These are phyloP conservation scores for Ceratocystis smalleyi DNA, from an alignment of 2,329 filamentous ascomycete genomes.

Conservation along the genomic window DNA sequence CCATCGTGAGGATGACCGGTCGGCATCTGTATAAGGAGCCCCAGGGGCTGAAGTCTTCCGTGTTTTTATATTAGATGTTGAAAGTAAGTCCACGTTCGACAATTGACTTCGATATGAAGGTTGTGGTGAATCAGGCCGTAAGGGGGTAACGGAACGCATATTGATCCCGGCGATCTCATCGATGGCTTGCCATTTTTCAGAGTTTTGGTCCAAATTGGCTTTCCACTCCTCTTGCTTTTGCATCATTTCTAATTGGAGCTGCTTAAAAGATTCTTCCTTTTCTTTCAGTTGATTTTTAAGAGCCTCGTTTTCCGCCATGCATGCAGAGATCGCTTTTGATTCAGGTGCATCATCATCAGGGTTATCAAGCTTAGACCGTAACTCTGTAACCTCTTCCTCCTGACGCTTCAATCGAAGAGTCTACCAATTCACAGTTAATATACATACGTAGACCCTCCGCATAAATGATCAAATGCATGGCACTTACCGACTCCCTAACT, in stretches of 20 bases:
- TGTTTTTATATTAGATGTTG: background rate
- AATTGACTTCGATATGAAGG: constrained; percentile 2
- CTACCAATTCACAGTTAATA: background rate
- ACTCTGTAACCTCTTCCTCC: constrained; percentile 70
- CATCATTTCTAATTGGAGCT: constrained; percentile 8
- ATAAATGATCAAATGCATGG: background rate
- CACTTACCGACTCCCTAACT: constrained; percentile 64
- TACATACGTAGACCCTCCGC: background rate
- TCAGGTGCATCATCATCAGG: background rate
- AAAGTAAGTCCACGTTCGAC: constrained; percentile 7
- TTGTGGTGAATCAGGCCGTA: constrained; percentile 10
- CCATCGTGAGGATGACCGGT: constrained; percentile 11
- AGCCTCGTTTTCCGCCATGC: constrained; percentile 1
- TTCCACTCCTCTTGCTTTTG: constrained; percentile 5
- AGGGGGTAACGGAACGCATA: background rate
- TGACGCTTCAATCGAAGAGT: constrained; percentile 36
- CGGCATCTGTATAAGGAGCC: constrained; percentile 1
- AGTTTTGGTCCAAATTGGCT: background rate
- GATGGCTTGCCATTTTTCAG: background rate
- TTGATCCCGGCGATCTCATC: constrained; percentile 3
- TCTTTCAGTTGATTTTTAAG: constrained; percentile 2
- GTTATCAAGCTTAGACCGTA: constrained; percentile 29
- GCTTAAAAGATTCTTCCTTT: background rate
- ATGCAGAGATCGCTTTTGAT: background rate
- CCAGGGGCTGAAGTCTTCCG: background rate